Conservation (phyloP, 2,329 filamentous ascomycete genomes). For the Phoma sp. region DNA sequence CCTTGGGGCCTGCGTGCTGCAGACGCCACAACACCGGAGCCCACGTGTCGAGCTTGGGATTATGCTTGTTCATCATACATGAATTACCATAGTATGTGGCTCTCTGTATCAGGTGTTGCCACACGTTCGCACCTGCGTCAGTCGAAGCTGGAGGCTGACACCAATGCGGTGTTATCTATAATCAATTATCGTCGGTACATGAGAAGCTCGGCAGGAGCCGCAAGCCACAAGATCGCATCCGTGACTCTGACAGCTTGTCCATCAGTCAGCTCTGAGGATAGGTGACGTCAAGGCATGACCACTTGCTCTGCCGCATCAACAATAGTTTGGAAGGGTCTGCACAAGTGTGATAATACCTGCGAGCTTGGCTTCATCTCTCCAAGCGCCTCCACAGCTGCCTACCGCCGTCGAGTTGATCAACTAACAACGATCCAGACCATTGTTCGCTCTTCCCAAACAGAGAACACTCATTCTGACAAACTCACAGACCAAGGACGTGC, state of each 20-base stretch:
- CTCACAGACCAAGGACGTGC: too few species aligned
- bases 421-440: too few species aligned
- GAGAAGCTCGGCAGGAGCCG: constrained; percentile 7
- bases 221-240: background rate
- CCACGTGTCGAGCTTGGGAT: constrained; percentile 18
- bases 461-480: too few species aligned
- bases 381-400: too few species aligned
- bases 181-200: constrained; percentile 13
- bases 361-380: too few species aligned
- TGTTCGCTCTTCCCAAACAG: too few species aligned
- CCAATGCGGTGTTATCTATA: constrained; percentile 1
- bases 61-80: constrained; percentile 13
- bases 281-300: background rate
- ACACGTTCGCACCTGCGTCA: constrained; percentile 13
- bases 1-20: constrained; percentile 2
- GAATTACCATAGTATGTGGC: constrained; percentile 5
- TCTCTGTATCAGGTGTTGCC: background rate
- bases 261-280: background rate
- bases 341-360: too few species aligned
- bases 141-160: constrained; percentile 1
- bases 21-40: constrained; percentile 4
- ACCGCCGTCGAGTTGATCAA: too few species aligned
- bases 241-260: too few species aligned
- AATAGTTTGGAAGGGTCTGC: too few species aligned
- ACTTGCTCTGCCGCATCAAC: too few species aligned